Evolutionary conservation across 2,329 filamentous ascomycete genomes (phyloP).

Genomic region (Fusarium pseudograminearum): DNA sequence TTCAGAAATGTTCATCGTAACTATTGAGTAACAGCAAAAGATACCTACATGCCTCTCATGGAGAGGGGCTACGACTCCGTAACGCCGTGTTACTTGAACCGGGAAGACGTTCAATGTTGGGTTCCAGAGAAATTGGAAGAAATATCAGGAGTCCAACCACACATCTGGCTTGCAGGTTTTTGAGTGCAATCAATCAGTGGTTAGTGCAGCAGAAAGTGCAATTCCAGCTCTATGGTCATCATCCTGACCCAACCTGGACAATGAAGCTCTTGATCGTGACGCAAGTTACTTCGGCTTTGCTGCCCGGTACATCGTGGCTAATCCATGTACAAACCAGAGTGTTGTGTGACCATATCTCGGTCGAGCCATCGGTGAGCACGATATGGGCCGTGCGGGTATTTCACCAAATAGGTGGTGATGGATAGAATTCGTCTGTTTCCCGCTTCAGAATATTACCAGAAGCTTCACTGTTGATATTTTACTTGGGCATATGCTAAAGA

Average conservation of each 20-base stretch:
- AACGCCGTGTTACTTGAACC: slow-evolving; percentile 31
- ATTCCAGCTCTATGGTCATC: neutral
- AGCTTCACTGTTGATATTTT: neutral
- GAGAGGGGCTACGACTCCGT: slow-evolving; percentile 26
- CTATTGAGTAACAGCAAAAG: slow-evolving; percentile 1
- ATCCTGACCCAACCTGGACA: neutral
- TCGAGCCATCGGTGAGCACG: slow-evolving; percentile 39
- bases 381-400: slow-evolving; percentile 11
- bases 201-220: neutral
- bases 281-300: slow-evolving; percentile 16
- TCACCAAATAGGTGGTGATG: neutral
- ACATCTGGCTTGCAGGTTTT: neutral
- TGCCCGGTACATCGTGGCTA: slow-evolving; percentile 23
- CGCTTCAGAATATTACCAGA: neutral
- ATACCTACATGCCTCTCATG: slow-evolving; percentile 4
- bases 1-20: neutral
- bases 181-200: neutral
- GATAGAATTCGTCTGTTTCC: neutral
- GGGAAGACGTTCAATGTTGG: slow-evolving; percentile 16
- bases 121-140: neutral
- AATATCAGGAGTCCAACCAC: neutral
- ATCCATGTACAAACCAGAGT: slow-evolving; percentile 35
- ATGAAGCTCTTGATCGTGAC: slow-evolving; percentile 5
- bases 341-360: slow-evolving; percentile 36
- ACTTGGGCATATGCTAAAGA: neutral